Conservation (phyloP, 2,329 filamentous ascomycete species). For the Endoconidiophora polonica region DNA sequence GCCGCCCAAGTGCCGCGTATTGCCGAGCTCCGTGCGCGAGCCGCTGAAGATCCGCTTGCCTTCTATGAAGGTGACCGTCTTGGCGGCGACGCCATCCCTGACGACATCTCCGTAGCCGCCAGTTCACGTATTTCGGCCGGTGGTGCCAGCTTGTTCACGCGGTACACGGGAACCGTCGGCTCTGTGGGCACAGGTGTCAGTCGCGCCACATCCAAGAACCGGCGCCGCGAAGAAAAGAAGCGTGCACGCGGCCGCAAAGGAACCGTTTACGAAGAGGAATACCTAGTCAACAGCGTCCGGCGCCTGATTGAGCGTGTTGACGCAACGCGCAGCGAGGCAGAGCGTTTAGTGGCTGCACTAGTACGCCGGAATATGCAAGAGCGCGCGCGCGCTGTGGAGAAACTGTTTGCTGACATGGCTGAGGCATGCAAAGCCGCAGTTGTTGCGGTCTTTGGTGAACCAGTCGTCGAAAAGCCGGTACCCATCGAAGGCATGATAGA, state of each 20-base stretch:
- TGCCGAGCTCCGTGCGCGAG: slow-evolving; percentile 63
- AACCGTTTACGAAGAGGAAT: slow-evolving; percentile 95
- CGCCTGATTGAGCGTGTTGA: slow-evolving; percentile 73
- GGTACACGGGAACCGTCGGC: slow-evolving; percentile 64
- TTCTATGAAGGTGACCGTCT: slow-evolving; percentile 70
- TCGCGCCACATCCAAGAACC: slow-evolving; percentile 73
- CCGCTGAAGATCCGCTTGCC: slow-evolving; percentile 66
- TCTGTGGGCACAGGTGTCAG: slow-evolving; percentile 59
- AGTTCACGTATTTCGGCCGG: slow-evolving; percentile 58
- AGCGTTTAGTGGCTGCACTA: slow-evolving; percentile 58
- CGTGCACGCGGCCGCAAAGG: slow-evolving; percentile 88
- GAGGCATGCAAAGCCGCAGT: slow-evolving; percentile 51
- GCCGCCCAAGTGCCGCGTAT: slow-evolving; percentile 74
- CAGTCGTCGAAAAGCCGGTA: slow-evolving; percentile 14
- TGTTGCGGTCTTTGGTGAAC: slow-evolving; percentile 46
- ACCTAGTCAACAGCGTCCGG: slow-evolving; percentile 74
- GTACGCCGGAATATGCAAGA: slow-evolving; percentile 74
- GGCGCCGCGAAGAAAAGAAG: slow-evolving; percentile 83
- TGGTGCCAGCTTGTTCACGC: slow-evolving; percentile 75
- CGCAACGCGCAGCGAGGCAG: slow-evolving; percentile 52
- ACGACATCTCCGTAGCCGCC: slow-evolving; percentile 81
- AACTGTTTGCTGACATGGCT: slow-evolving; percentile 56
- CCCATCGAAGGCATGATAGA: slow-evolving; percentile 14
- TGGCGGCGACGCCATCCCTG: slow-evolving; percentile 54
- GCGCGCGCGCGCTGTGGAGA: slow-evolving; percentile 62